Base-by-base conservation (phyloP, 2,329 filamentous ascomycete species). In the Paecilomyces variotii region DNA sequence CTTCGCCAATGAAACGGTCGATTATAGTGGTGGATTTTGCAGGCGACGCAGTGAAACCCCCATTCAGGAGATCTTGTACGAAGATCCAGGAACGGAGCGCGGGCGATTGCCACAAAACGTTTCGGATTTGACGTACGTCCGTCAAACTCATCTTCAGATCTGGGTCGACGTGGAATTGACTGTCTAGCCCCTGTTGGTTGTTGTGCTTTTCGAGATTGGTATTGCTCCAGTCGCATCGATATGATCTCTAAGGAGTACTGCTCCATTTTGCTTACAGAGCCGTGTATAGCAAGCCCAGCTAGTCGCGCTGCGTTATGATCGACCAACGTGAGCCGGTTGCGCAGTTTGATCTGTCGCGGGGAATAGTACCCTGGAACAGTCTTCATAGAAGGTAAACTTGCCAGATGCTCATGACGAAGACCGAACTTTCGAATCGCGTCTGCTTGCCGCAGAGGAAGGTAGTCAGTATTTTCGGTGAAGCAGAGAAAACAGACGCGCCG, bases 401-500 rank as follows among this genome's bases (percentile, higher is more conserved):
- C 32, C 9, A 34, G 9, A 34, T 34, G 6, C 32, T 34, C 32
- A 34, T 11, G 32, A 11, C 12, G 32, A 34, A 34, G 32, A 7
- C 32, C 9, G 12, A 34, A 34, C 12, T 34, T 34, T 34, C 58
- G 59, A 7, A 58, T 56, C 24, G 49, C 56, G 45, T 63, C 60
- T 55, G 10, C 55, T 30, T 54, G 57, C 35, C n/a, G 51, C 12
- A 72, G 32, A 30, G 74, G 72, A 51, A 72, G 65, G 58, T 72
- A 77, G 53, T 62, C 59, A 0, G 50, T 27, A 2, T 68, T 56
- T n/a, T 57, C 54, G 32, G 68, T 66, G 59, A 75, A 72, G 65
- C 75, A 77, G 14, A 69, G 60, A 59, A 69, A 75, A 64, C 76
- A 79, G 54, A 78, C 72, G 19, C 19, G 19, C 19, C 19, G 19